Conservation (phyloP, 176 grass and related monocot species). For the Phoenix roebelenii region DNA sequence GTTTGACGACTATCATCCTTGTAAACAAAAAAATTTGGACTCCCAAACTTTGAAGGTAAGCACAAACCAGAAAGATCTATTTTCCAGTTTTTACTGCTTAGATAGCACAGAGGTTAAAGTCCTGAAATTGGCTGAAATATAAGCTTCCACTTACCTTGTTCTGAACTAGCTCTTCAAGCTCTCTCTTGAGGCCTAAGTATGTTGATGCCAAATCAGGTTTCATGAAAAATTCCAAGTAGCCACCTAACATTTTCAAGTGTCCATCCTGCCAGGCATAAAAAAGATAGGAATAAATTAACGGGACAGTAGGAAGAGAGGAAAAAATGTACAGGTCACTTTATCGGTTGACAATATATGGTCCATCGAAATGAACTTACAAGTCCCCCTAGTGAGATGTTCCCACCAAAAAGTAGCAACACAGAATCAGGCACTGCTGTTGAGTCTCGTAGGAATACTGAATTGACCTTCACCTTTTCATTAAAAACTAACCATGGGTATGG, state of each 20-base stretch:
- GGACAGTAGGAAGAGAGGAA: background rate
- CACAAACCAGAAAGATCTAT: no score
- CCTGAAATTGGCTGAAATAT: background rate
- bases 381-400: conserved; percentile 59
- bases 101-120: no score
- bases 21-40: no score
- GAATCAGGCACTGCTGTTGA: conserved; percentile 93
- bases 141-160: conserved; percentile 42
- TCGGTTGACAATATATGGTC: no score
- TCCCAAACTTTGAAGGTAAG: no score
- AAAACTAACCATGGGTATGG: conserved; percentile 97
- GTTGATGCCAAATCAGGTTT: conserved; percentile 69
- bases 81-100: no score
- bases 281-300: conserved; percentile 13
- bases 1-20: no score
- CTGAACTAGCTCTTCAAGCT: conserved; percentile 78
- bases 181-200: conserved; percentile 68
- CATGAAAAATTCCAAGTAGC: conserved; percentile 99
- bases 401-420: conserved; percentile 74
- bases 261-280: conserved; percentile 47
- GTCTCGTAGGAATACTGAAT: conserved; percentile 91
- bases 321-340: no score
- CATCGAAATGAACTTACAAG: conserved; percentile 40
- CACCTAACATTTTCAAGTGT: conserved; percentile 95
- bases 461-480: conserved; percentile 98